Evolutionary conservation across 2,329 filamentous ascomycete genomes (phyloP), one percentile per base, ranked within the genome.

Genomic region (Botryotinia convoluta): DNA sequence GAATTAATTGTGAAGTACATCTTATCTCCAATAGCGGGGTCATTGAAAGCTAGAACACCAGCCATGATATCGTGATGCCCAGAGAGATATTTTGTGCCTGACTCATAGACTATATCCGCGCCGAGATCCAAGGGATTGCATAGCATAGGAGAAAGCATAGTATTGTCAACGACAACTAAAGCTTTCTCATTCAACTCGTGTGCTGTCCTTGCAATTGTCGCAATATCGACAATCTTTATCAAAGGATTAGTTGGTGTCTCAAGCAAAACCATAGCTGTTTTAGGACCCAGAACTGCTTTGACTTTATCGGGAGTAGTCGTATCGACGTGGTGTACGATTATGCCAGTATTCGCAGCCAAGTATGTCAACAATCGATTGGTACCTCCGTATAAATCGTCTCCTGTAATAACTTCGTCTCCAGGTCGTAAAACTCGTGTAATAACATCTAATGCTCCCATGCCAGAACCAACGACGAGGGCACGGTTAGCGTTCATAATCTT

Each of bases 51-150:
- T 77, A 99, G 92, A 44, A 99, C 94, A 76, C 97, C 96, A 16
- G 96, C 96, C 96, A 99, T 99, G 81, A 99, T 92, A 81, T 99
- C 97, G 86, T 99, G 96, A 82, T 99, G 96, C 45, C 96, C 96
- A 1, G 95, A 98, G 9, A 99, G 87, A 80, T 99, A 99, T 83
- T 99, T 99, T 37, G 96, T 99, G 72, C 96, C 96, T 39, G 93
- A 97, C 85, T 99, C 96, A 83, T 99, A 99, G 72, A 97, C 94
- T 77, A 99, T 92, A 80, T 99, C 96, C 26, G 95, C 95, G 73
- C 97, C 96, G 42, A 98, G 87, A 75, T 98, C 95, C 29, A 99
- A 89, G 9, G 96, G 96, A 84, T 97, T 98, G 80, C 91, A 91
- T 12, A 99, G 90, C 86, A 98, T 91, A 18, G 96, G 96, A 3